Evolutionary conservation across 2,329 filamentous ascomycete species (phyloP).

Genomic region (Pezicula neosporulosa): DNA sequence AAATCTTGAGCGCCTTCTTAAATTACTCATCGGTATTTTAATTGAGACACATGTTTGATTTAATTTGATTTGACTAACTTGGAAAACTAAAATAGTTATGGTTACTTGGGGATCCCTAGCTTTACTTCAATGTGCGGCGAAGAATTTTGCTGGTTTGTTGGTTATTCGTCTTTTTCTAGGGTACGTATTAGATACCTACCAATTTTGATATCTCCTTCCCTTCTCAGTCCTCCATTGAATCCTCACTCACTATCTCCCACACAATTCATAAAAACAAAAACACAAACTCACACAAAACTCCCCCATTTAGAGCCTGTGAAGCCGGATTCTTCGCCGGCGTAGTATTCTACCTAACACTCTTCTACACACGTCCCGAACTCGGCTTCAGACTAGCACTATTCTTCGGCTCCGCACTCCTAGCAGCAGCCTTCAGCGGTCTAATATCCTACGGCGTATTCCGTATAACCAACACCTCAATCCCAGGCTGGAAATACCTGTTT

Average conservation of each 20-base stretch:
- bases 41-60: too few relatives aligned
- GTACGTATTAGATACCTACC: slow-evolving; percentile 10
- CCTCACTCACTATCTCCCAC: neutral
- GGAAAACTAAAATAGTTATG: slow-evolving; percentile 29
- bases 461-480: slow-evolving; percentile 40
- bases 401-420: slow-evolving; percentile 37
- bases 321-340: slow-evolving; percentile 52
- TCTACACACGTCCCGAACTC: slow-evolving; percentile 39
- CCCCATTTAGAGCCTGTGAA: slow-evolving; percentile 32
- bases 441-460: slow-evolving; percentile 42
- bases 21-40: too few relatives aligned
- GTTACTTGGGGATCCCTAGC: slow-evolving; percentile 45
- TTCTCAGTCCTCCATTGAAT: too few relatives aligned
- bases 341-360: slow-evolving; percentile 50
- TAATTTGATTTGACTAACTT: slow-evolving; percentile 8
- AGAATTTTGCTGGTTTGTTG: slow-evolving; percentile 30
- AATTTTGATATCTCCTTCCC: too few relatives aligned
- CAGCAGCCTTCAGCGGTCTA: slow-evolving; percentile 35
- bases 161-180: slow-evolving; percentile 32
- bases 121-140: slow-evolving; percentile 32
- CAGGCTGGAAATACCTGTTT: slow-evolving; percentile 41
- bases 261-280: neutral
- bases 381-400: slow-evolving; percentile 41
- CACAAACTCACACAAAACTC: too few relatives aligned
- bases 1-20: too few relatives aligned